Evolutionary conservation across 2,329 filamentous ascomycete genomes (phyloP).

Genomic region (Aspergillus quadricinctus): DNA sequence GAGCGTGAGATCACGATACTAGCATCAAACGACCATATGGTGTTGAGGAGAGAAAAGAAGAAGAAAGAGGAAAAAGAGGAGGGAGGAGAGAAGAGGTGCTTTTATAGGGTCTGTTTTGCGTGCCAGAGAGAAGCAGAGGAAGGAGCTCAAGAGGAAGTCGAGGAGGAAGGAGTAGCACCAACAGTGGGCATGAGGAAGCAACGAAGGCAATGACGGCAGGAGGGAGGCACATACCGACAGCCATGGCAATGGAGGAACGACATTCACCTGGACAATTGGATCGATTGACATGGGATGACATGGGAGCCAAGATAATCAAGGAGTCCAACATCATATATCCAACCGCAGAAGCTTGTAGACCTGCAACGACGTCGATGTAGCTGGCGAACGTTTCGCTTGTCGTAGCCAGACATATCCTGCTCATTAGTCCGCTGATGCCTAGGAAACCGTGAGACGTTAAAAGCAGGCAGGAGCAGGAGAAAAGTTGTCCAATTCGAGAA

Average conservation of each 20-base stretch:
- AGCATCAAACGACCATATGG: conserved; percentile 13
- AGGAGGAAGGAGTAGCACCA: background rate
- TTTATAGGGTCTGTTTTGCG: background rate
- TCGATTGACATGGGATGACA: background rate
- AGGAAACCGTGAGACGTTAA: background rate
- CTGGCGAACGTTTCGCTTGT: background rate
- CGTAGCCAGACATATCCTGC: background rate
- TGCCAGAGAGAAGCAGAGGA: background rate
- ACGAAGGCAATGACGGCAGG: background rate
- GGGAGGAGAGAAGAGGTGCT: background rate
- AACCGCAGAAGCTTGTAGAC: background rate
- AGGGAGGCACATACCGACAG: background rate
- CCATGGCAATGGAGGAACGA: background rate
- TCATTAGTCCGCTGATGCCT: background rate
- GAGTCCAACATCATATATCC: background rate
- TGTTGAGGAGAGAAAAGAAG: conserved; percentile 9
- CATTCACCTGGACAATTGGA: background rate
- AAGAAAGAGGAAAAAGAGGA: conserved; percentile 8
- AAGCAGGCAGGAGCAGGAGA: background rate
- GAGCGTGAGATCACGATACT: conserved; percentile 14
- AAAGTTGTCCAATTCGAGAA: background rate
- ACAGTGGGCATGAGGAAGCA: background rate
- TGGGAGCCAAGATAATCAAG: background rate
- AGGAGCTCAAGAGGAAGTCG: background rate
- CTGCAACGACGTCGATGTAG: background rate